Evolutionary conservation across 2,329 filamentous ascomycete genomes (phyloP).

Genomic region (Ophiocordyceps robertsii): DNA sequence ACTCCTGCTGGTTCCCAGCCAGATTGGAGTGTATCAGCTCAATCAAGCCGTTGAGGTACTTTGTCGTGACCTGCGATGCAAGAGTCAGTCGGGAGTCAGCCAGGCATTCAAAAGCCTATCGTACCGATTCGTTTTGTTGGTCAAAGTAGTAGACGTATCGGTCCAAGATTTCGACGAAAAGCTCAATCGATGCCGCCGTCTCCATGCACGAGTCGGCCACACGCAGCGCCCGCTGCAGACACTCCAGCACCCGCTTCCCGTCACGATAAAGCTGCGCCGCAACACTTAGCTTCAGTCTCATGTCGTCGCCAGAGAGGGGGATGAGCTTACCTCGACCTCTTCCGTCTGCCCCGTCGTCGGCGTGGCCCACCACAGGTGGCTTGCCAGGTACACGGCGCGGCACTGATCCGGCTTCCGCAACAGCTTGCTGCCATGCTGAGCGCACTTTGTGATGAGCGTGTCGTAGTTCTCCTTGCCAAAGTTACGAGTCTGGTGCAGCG

Average conservation of each 20-base stretch:
- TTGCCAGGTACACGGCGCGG: conserved; percentile 88
- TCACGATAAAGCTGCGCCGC: conserved; percentile 75
- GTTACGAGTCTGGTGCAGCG: conserved; percentile 74
- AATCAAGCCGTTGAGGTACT: conserved; percentile 95
- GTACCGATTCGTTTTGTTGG: conserved; percentile 88
- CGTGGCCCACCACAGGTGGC: conserved; percentile 95
- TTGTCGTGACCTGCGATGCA: conserved; percentile 59
- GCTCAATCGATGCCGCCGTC: conserved; percentile 87
- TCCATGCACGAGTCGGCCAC: conserved; percentile 99
- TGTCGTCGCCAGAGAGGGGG: background rate
- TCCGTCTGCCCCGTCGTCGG: conserved; percentile 74
- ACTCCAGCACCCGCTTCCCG: conserved; percentile 92
- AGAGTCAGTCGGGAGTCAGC: conserved; percentile 2
- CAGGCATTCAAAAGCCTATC: conserved; percentile 7
- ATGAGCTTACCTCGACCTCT: conserved; percentile 52
- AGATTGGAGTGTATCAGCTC: conserved; percentile 97
- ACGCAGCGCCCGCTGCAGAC: conserved; percentile 82
- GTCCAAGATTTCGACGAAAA: conserved; percentile 97
- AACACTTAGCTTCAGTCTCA: conserved; percentile 6
- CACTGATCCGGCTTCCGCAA: conserved; percentile 98
- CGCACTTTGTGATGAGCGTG: conserved; percentile 94
- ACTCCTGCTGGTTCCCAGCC: conserved; percentile 69
- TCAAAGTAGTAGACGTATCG: conserved; percentile 99
- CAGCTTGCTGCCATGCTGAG: conserved; percentile 90
- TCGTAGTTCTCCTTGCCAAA: conserved; percentile 98